Base-by-base conservation (phyloP, 257 asterid genomes). In the Anisodus acutangulus region DNA sequence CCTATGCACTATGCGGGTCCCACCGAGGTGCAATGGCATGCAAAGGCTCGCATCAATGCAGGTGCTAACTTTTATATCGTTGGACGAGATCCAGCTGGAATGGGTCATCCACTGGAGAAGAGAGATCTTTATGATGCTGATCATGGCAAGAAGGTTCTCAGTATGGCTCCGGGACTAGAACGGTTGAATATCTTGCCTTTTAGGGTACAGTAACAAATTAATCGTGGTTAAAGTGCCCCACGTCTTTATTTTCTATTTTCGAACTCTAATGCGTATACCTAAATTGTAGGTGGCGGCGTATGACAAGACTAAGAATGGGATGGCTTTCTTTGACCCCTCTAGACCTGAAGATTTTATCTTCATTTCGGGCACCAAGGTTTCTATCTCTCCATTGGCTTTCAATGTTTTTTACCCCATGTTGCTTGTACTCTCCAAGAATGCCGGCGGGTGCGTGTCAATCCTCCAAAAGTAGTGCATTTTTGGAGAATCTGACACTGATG, bases 1-100 rank as follows among this genome's bases (percentile, higher is more conserved):
- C 98, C 99, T 5, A 95, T 95, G 99, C 98, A 92, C 90, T 95
- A 95, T 45, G 99, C 99, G 10, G 98, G 99, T 4, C 99, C 99
- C 1, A 95, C 99, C 16, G 98, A 95, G 89, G 99, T 95, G 35
- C 99, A 95, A 67, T 94, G 99, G 99, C 99, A 95, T 81, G 99
- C 99, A 3, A 94, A 95, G 91, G 99, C 99, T 72, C 90, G 98
- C 78, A 92, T 95, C 16, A 95, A 95, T 69, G 99, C 99, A 4
- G 99, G 98, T 19, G 98, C 99, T 9, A 94, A 95, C 85, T 95
- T 95, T 83, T 95, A 95, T 81, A 94, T 95, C 4, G 99, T 94
- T 9, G 97, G 98, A 4, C 90, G 98, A 8, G 99, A 95, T 85
- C 99, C 98, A 26, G 99, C 99, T 47, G 99, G 99, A 64, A 93